Evolutionary conservation across 805 yeast species (phyloP).

Genomic region (Kuraishia molischiana): DNA sequence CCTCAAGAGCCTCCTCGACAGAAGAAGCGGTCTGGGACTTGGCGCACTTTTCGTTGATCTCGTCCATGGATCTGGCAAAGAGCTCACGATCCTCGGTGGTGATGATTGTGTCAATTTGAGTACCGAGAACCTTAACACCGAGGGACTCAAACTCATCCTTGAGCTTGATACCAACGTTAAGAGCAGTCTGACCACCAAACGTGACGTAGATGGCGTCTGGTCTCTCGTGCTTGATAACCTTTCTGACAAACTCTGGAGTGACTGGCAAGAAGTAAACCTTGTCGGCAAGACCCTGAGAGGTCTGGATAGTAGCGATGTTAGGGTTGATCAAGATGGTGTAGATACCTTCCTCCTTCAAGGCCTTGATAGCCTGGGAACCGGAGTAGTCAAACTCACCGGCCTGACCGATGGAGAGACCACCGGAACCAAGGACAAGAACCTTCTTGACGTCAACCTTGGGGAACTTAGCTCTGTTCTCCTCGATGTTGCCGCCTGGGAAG

Average conservation of each 20-base stretch:
- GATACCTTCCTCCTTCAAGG: constrained; percentile 95
- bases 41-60: constrained; percentile 94
- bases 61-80: constrained; percentile 90
- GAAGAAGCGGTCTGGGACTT: constrained; percentile 77
- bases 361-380: constrained; percentile 98
- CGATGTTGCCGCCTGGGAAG: constrained; percentile 84
- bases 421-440: constrained; percentile 91
- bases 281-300: constrained; percentile 96
- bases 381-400: constrained; percentile 99
- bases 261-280: constrained; percentile 98
- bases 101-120: constrained; percentile 90
- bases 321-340: constrained; percentile 95
- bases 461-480: constrained; percentile 63
- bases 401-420: constrained; percentile 97
- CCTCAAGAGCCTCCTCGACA: constrained; percentile 73
- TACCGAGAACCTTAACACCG: constrained; percentile 94
- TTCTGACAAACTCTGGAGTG: constrained; percentile 90
- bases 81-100: constrained; percentile 98
- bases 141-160: constrained; percentile 90
- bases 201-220: constrained; percentile 97
- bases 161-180: constrained; percentile 89
- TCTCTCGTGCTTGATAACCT: constrained; percentile 87
- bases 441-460: constrained; percentile 83
- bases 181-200: constrained; percentile 98
- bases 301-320: constrained; percentile 96